Evolutionary conservation across 768 basidiomycete genomes (phyloP), one percentile per base, ranked within the genome.

Genomic region (Cytidiella melzeri): DNA sequence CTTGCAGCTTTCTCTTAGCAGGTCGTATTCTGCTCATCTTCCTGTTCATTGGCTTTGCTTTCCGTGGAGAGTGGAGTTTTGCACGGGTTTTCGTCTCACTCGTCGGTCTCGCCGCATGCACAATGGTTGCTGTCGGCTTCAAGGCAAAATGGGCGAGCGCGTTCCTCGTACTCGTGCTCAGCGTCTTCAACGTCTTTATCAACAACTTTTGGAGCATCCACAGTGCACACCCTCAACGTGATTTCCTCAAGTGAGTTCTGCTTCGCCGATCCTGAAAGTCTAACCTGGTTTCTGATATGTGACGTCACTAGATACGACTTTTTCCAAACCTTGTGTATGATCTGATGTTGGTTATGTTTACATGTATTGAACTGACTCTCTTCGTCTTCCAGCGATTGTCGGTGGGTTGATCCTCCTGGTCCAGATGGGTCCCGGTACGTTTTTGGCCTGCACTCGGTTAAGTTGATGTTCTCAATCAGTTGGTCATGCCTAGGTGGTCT

Each of bases 151-250:
- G 93, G 91, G 92, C 91, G 12, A 95, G 95, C 2, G 81, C 84
- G 11, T 98, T 98, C 82, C 80, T 99, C 53, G 94, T 97, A 52
- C 68, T 96, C 55, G 77, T 93, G 3, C 69, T 99, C 61, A 91
- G 88, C 63, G 67, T 91, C 59, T 97, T 98, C 84, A 99, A 99
- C 65, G 92, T 95, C 27, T 90, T 95, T 60, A 90, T 88, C 68
- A 99, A 99, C 76, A 96, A 97, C 70, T 99, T 90, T 88, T 99
- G 95, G 95, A 84, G 79, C 57, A 84, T 98, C 20, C 85, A 92
- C 66, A 79, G 84, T 40, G 81, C 84, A 39, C 96, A 98, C 67
- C 95, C 95, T 55, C 91, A 94, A 61, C 80, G 94, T 21, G 96
- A 99, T 65, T 99, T 98, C 83, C 80, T 98, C 62, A 97, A 97